Percentiles rank a stretch among this genome's conserved stretches.
Evolutionary conservation across 169 alveolate species (phyloP).

Genomic region (Hepatocystis sp.): DNA sequence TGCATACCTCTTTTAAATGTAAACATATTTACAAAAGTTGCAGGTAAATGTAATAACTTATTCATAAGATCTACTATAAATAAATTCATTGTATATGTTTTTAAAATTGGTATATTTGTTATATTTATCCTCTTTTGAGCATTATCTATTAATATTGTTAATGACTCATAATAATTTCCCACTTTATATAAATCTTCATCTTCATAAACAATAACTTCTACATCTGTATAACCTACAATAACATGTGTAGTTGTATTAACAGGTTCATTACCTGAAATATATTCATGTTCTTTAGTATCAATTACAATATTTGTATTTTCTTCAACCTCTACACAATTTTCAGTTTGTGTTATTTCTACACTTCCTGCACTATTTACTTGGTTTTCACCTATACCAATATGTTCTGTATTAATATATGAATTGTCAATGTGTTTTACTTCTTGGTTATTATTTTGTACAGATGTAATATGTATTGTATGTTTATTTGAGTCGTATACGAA

Average conservation of each 20-base stretch:
- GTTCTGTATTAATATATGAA: too few species aligned
- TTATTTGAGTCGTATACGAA: neutral
- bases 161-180: constrained; percentile 14
- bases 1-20: constrained; percentile 47
- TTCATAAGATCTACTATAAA: constrained; percentile 65
- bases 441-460: too few species aligned
- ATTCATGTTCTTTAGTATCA: neutral
- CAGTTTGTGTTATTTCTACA: too few species aligned
- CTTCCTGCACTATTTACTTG: too few species aligned
- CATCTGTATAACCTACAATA: constrained; percentile 9
- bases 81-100: constrained; percentile 32
- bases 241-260: neutral
- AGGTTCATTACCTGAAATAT: too few species aligned
- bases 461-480: too few species aligned
- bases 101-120: constrained; percentile 39
- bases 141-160: constrained; percentile 43
- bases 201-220: constrained; percentile 18
- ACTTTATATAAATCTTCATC: constrained; percentile 29
- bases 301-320: too few species aligned
- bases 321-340: too few species aligned
- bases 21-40: constrained; percentile 17
- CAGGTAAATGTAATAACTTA: constrained; percentile 47
- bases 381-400: too few species aligned
- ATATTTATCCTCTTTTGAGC: constrained; percentile 15
- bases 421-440: too few species aligned